Evolutionary conservation across 2,329 filamentous ascomycete genomes (phyloP).

Genomic region (Botrytis squamosa): DNA sequence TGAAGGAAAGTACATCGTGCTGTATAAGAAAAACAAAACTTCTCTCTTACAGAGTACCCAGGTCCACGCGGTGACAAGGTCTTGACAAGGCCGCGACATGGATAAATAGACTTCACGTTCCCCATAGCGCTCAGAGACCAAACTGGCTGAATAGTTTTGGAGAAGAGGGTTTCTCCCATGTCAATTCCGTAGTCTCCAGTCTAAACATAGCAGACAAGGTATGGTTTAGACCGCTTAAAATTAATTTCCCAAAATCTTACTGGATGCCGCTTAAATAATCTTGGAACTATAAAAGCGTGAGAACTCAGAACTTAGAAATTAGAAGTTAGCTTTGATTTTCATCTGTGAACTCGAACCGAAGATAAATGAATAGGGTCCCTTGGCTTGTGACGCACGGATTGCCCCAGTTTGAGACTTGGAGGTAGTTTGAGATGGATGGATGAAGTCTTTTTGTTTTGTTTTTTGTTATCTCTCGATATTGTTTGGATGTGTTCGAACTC

Average conservation of each 20-base stretch:
- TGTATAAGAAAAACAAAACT: slow-evolving; percentile 15
- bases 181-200: slow-evolving; percentile 3
- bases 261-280: slow-evolving; percentile 1
- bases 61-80: slow-evolving; percentile 14
- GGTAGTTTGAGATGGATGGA: slow-evolving; percentile 4
- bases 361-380: slow-evolving; percentile 1
- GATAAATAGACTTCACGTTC: slow-evolving; percentile 18
- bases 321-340: not conserved
- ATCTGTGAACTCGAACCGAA: not conserved
- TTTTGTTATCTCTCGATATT: not conserved
- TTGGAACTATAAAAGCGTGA: slow-evolving; percentile 12
- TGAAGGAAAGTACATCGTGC: slow-evolving; percentile 1
- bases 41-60: slow-evolving; percentile 2
- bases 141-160: slow-evolving; percentile 15
- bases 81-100: slow-evolving; percentile 6
- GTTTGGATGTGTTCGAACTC: not conserved
- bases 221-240: slow-evolving; percentile 9
- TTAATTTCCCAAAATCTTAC: slow-evolving; percentile 14
- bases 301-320: not conserved
- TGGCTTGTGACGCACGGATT: slow-evolving; percentile 13
- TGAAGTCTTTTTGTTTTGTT: not conserved
- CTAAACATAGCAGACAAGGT: slow-evolving; percentile 16
- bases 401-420: slow-evolving; percentile 14
- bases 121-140: slow-evolving; percentile 10
- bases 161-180: slow-evolving; percentile 6